Evolutionary conservation across 345 rosid species (phyloP).

Genomic region (Heritiera fomes): DNA sequence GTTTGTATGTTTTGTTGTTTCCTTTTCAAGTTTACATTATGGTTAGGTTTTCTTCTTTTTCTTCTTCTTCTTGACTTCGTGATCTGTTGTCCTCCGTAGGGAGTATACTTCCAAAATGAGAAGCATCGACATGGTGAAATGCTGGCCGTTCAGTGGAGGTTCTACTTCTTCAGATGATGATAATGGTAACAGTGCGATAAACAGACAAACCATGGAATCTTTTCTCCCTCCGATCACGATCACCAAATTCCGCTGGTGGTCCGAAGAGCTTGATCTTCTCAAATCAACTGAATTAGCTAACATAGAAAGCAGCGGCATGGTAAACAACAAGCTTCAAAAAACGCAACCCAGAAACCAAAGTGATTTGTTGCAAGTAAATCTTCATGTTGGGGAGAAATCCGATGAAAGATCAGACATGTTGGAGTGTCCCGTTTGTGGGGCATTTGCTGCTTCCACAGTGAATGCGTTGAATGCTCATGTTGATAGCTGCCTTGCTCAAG

Average conservation of each 20-base stretch:
- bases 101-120: slow-evolving; percentile 53
- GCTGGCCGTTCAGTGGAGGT: slow-evolving; percentile 58
- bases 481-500: slow-evolving; percentile 31
- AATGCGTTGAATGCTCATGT: slow-evolving; percentile 29
- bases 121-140: slow-evolving; percentile 47
- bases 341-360: not conserved
- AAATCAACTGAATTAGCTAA: slow-evolving; percentile 20
- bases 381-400: slow-evolving; percentile 15
- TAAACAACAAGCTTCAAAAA: not conserved
- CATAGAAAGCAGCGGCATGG: not conserved
- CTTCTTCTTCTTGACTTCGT: slow-evolving; percentile 3
- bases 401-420: slow-evolving; percentile 23
- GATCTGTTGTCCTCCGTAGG: slow-evolving; percentile 29
- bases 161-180: not conserved
- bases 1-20: not conserved
- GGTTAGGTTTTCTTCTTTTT: not conserved
- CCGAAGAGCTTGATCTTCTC: slow-evolving; percentile 51
- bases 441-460: slow-evolving; percentile 26
- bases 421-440: slow-evolving; percentile 30
- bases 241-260: slow-evolving; percentile 71
- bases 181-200: slow-evolving; percentile 14
- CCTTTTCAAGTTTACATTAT: not conserved
- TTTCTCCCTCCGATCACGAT: slow-evolving; percentile 58
- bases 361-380: not conserved
- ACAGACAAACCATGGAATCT: slow-evolving; percentile 30